Evolutionary conservation across 2,329 filamentous ascomycete species (phyloP), one percentile per base, ranked within the genome.

Genomic region (Ceratocystis smalleyi): DNA sequence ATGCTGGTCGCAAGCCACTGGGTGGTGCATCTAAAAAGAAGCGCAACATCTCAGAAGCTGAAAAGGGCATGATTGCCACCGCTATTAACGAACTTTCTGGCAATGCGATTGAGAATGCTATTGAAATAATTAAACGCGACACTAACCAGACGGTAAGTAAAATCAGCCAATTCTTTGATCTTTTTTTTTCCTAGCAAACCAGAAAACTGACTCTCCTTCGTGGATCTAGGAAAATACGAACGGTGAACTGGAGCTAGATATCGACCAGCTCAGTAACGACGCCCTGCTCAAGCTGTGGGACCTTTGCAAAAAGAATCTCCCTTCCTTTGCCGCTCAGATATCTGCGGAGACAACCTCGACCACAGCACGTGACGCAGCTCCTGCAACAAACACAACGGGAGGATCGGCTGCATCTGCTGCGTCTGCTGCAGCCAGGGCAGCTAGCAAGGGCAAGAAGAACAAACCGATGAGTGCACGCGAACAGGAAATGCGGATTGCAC

Each of bases 51-150:
- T 83, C 90, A 55, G 86, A 83, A 66, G 80, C 86, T 2, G 91
- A 99, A 75, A 97, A 97, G 78, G 89, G 94, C 65, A 83, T 91
- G 68, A 95, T 99, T 65, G 92, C 90, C 1, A 86, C 87, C 66
- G 88, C 88, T 15, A 94, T 96, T 68, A 88, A 86, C 70, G 85
- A 86, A 67, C 83, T 97, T 65, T 85, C 91, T 19, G 86, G 87
- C 61, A 78, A 80, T n/a, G 85, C 89, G 69, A 87, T 96, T 71
- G 82, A 86, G 61, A 83, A 84, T 69, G 90, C 92, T 0, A 89
- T 96, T 40, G 84, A 87, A 66, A 91, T 97, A 67, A 97, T 99
- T 71, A 90, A 95, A 73, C 84, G 83, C 68, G 92, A 95, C 69
- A 95, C 77, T 74, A 89, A 77, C 77, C 89, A 76, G 78, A 87